Evolutionary conservation across 768 basidiomycete species (phyloP).

Genomic region (Hysterangium stoloniferum): DNA sequence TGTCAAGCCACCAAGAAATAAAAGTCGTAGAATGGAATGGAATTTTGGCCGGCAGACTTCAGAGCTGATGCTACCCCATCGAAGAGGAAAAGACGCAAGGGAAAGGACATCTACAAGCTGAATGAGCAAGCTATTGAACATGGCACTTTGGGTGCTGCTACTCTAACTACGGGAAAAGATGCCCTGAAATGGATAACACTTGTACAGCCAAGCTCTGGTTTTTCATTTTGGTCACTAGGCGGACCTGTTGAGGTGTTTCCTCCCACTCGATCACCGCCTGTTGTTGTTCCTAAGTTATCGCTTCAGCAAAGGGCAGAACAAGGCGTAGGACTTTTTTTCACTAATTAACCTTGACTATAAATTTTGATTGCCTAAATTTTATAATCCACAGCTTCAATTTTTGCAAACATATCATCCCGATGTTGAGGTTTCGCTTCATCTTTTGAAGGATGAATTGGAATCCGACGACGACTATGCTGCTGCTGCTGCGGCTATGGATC

Average conservation of each 20-base stretch:
- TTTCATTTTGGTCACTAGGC: constrained; percentile 26
- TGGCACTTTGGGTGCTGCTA: constrained; percentile 50
- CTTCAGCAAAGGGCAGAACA: constrained; percentile 52
- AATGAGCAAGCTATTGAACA: constrained; percentile 30
- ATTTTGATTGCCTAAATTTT: constrained; percentile 5
- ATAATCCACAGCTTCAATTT: constrained; percentile 56
- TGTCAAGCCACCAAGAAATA: neutral
- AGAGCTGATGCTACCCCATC: constrained; percentile 20
- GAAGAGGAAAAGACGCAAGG: constrained; percentile 26
- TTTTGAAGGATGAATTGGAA: constrained; percentile 50
- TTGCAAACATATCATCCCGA: constrained; percentile 66
- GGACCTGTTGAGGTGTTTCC: constrained; percentile 46
- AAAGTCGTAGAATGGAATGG: constrained; percentile 52
- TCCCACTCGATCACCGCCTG: constrained; percentile 37
- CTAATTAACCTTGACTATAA: neutral
- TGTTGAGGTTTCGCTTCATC: constrained; percentile 60
- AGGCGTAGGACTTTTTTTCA: constrained; percentile 39
- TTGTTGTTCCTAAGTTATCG: constrained; percentile 25
- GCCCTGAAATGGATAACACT: constrained; percentile 41
- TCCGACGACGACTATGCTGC: constrained; percentile 32
- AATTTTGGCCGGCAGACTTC: constrained; percentile 58
- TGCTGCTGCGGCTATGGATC: constrained; percentile 43
- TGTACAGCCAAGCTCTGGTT: constrained; percentile 19
- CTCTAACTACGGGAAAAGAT: constrained; percentile 37
- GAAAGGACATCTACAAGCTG: constrained; percentile 16